Evolutionary conservation across 2,329 filamentous ascomycete genomes (phyloP).

Genomic region (Leptographium galeiforme): DNA sequence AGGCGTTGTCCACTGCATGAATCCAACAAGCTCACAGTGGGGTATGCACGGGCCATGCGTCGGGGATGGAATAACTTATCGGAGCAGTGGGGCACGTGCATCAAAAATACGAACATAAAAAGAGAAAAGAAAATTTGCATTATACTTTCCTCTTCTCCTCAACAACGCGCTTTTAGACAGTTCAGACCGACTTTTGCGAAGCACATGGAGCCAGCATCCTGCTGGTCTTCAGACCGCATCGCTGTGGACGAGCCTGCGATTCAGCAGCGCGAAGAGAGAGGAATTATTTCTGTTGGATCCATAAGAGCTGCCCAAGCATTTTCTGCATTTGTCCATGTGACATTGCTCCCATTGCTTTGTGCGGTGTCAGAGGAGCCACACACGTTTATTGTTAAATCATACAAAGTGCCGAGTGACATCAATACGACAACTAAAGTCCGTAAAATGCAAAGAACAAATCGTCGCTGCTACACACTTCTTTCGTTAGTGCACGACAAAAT

Average conservation of each 20-base stretch:
- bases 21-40: neutral
- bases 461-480: no score
- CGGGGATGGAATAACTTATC: slow-evolving; percentile 1
- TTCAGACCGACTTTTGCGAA: slow-evolving; percentile 54
- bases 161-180: slow-evolving; percentile 46
- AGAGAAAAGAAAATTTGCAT: neutral
- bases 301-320: slow-evolving; percentile 46
- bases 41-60: neutral
- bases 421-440: no score
- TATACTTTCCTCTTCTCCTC: neutral
- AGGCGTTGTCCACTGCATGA: neutral
- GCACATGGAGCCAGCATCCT: slow-evolving; percentile 53
- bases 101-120: neutral
- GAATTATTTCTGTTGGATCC: slow-evolving; percentile 27
- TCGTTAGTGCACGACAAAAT: no score
- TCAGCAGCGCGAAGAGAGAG: slow-evolving; percentile 42
- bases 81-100: neutral
- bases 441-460: no score
- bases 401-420: no score
- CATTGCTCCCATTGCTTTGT: slow-evolving; percentile 43
- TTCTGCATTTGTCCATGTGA: slow-evolving; percentile 17
- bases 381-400: slow-evolving; percentile 29
- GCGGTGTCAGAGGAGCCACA: slow-evolving; percentile 76
- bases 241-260: slow-evolving; percentile 52
- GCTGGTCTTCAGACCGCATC: slow-evolving; percentile 40